Evolutionary conservation across 352 stramenopile genomes (phyloP), one percentile per base, ranked within the genome.

Genomic region (Phytophthora ramorum): DNA sequence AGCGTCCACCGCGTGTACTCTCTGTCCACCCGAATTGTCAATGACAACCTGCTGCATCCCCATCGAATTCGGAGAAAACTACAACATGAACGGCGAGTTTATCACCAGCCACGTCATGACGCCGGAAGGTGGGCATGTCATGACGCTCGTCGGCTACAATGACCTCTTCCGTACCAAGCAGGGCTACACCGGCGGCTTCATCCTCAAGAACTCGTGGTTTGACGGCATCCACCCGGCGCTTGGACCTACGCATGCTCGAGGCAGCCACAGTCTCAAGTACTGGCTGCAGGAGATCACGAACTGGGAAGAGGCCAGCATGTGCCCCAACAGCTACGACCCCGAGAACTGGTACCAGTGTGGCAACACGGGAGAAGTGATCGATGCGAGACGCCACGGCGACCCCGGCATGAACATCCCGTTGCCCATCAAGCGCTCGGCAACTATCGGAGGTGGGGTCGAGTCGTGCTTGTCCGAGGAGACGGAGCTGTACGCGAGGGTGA

Each of bases 131-230:
- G 76, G 76, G 12, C 79, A 88, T 64, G 79, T 82, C 17, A 88
- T 88, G 79, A 81, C 75, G 43, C 71, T 88, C 19, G 76, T 81
- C 35, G 83, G 80, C 17, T 91, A 86, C 71, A 90, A 89, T 55
- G 83, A 91, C 32, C 54, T 85, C 19, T 90, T 77, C 62, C 80
- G 73, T 24, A 87, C 75, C 16, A 78, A 81, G 34, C 77, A 89
- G 43, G 81, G 83, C 57, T 86, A 74, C 62, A 89, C 78, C 0
- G 83, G 81, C 35, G 81, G 81, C 40, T 89, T 86, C 57, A 88
- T 92, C 50, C 71, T 92, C 35, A 92, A 92, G 71, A 92, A 92
- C 73, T 92, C 83, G 59, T 92, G 83, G 81, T 84, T 73, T 45
- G 81, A 92, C 41, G 78, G 81, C 30, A 82, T 88, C 22, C 75